Percentiles rank a stretch among this genome's conserved stretches.
These are phyloP conservation scores for Pyricularia sp. DNA, from an alignment of 2,329 filamentous ascomycete genomes.

Conservation along the genomic window DNA sequence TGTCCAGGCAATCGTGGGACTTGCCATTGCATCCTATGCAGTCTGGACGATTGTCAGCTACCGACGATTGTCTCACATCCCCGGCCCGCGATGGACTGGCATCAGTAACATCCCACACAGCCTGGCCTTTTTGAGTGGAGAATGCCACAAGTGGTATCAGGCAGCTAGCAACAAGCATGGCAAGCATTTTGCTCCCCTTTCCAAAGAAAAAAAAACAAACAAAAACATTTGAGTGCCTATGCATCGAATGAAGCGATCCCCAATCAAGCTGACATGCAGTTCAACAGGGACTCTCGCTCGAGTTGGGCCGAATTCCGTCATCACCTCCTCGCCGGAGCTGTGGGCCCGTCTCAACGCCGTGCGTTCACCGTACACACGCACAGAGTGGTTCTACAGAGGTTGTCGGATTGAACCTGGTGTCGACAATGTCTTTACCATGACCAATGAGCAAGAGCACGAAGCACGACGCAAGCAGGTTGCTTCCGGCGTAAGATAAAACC, in stretches of 20 bases:
- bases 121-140: background rate
- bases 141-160: background rate
- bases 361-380: slow-evolving; percentile 18
- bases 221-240: background rate
- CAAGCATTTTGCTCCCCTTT: background rate
- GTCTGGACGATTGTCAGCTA: background rate
- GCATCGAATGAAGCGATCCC: background rate
- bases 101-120: background rate
- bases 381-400: slow-evolving; percentile 25
- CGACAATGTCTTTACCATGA: slow-evolving; percentile 22
- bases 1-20: background rate
- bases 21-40: background rate
- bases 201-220: too few relatives aligned
- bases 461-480: slow-evolving; percentile 35
- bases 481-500: slow-evolving; percentile 20
- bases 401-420: slow-evolving; percentile 19
- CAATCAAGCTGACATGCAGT: background rate
- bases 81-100: background rate
- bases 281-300: slow-evolving; percentile 21
- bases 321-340: slow-evolving; percentile 23
- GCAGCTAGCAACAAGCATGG: background rate
- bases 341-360: slow-evolving; percentile 22
- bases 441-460: slow-evolving; percentile 29
- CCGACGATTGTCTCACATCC: background rate
- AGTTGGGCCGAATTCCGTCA: slow-evolving; percentile 24